Evolutionary conservation across 257 asterid species (phyloP), one percentile per base, ranked within the genome.

Genomic region (Handroanthus guayacan): DNA sequence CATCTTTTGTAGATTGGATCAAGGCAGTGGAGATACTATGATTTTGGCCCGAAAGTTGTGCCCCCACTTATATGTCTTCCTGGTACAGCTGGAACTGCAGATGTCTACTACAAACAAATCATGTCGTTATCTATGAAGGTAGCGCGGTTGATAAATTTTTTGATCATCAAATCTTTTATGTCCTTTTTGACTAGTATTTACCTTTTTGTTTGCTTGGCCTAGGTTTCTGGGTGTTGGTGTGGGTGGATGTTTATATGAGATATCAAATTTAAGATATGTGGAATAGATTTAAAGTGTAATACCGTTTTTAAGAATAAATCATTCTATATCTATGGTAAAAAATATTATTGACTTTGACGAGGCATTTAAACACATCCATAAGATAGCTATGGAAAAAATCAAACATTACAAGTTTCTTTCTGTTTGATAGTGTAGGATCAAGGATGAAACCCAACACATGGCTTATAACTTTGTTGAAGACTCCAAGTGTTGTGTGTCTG

Each of bases 61-160:
- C 95, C 99, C 65, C 99, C 99, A 39, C 86, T 95, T 67, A 91
- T 95, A 52, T 95, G 99, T 77, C 90, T 95, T 78, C 99, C 99
- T 80, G 96, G 98, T 77, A 90, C 87, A 69, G 89, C 97, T 83
- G 97, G 97, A 84, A 93, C 96, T 48, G 96, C 98, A 6, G 99
- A 95, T 81, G 98, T 95, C 18, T 89, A 90, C 86, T 95, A 95
- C 91, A 95, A 95, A 62, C 99, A 95, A 82, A 87, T 95, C 79
- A 91, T 93, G 99, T 84, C 99, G 18, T 86, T 95, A 74, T 93
- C 99, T 64, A 87, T 85, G 90, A 95, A 95, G 99, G 98, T 95
- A 86, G 11, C 73, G 11, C 68, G n/a, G 78, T 61, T 58, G 41
- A 45, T 41, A 18, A 6, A 25, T 74, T 58, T 71, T 61, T 44